A percentile compares a stretch with the other conserved stretches of the same genome.
Conservation (phyloP, 192 early-diverging fungal species). For the Chytriomyces sp. region DNA sequence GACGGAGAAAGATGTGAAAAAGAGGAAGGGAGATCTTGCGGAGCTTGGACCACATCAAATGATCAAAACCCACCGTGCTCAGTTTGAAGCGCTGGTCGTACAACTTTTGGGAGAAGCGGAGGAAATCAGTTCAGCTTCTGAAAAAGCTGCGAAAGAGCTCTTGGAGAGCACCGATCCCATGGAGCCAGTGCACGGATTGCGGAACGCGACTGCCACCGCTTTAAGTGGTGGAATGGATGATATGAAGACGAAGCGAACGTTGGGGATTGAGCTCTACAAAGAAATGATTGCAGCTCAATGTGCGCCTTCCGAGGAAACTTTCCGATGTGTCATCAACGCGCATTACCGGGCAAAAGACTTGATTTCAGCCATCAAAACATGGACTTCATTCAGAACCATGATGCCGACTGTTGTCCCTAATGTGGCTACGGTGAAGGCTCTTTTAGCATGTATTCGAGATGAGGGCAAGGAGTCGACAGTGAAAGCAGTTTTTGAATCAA, state of each 20-base stretch:
- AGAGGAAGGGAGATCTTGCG: not conserved
- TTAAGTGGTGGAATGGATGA: not conserved
- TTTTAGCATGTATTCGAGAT: constrained; percentile 13
- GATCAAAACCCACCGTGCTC: constrained; percentile 17
- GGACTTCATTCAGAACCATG: constrained; percentile 27
- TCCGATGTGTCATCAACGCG: constrained; percentile 22
- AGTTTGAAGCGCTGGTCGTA: constrained; percentile 39
- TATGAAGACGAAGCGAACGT: constrained; percentile 18
- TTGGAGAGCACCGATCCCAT: not conserved
- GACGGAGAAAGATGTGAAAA: not conserved
- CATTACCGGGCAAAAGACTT: constrained; percentile 24
- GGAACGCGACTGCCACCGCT: too few relatives aligned
- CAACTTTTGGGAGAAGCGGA: constrained; percentile 11
- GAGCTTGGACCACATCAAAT: constrained; percentile 10
- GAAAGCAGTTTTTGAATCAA: constrained; percentile 26
- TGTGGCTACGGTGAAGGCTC: constrained; percentile 4
- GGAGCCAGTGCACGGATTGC: not conserved
- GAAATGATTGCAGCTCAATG: constrained; percentile 33
- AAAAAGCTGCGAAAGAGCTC: not conserved
- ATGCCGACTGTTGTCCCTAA: not conserved
- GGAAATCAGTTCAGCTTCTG: not conserved
- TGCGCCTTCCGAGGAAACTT: constrained; percentile 18
- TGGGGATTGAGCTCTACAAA: constrained; percentile 33
- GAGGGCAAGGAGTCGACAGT: constrained; percentile 28
- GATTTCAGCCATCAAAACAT: constrained; percentile 33